Evolutionary conservation across 169 alveolate genomes (phyloP).

Genomic region (Babesia bovis): DNA sequence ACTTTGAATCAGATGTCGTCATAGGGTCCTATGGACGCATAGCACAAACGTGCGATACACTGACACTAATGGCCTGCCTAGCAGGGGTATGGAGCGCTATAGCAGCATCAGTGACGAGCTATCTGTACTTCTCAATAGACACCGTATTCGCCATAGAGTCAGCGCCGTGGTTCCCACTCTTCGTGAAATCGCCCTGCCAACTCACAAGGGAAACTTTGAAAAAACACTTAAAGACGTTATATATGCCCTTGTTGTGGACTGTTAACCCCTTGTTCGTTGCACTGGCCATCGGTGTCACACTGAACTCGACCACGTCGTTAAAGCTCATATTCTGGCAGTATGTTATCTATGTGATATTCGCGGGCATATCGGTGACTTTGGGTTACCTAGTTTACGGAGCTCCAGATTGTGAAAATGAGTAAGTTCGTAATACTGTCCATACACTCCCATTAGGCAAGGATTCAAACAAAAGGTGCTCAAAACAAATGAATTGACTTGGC

Average conservation of each 20-base stretch:
- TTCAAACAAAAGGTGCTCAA: conserved; percentile 1
- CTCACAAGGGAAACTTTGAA: neutral
- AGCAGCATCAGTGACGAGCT: conserved; percentile 7
- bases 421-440: neutral
- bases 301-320: neutral
- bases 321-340: neutral
- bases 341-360: neutral
- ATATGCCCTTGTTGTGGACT: conserved; percentile 41
- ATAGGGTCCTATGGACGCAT: neutral
- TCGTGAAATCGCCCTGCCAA: neutral
- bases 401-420: neutral
- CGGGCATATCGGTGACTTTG: neutral
- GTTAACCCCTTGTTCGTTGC: conserved; percentile 28
- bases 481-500: neutral
- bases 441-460: neutral
- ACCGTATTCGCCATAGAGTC: neutral
- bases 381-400: neutral
- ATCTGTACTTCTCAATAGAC: conserved; percentile 2
- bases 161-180: conserved; percentile 17
- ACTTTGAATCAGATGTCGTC: neutral
- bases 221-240: neutral
- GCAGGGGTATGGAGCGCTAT: conserved; percentile 6
- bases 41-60: neutral
- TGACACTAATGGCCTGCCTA: neutral
- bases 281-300: conserved; percentile 12